Evolutionary conservation across 441 rosid genomes (phyloP).

Genomic region (Biscutella auriculata): DNA sequence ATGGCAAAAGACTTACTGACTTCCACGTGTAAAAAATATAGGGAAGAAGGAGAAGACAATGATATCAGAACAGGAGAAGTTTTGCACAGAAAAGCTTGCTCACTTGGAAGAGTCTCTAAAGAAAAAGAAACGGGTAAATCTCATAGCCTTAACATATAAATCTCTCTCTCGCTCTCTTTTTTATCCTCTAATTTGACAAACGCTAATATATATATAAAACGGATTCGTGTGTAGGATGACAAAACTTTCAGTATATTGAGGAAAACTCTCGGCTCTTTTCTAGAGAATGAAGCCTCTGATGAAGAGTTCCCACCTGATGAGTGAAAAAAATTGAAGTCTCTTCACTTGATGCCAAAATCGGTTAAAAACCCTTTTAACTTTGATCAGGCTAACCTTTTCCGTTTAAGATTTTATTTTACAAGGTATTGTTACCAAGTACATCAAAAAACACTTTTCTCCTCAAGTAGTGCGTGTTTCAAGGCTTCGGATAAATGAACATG

Average conservation of each 20-base stretch:
- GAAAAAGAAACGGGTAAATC: conserved; percentile 52
- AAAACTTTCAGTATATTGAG: conserved; percentile 72
- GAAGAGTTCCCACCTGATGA: conserved; percentile 71
- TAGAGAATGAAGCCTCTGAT: conserved; percentile 54
- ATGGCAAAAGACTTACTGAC: conserved; percentile 2
- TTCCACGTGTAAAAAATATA: conserved; percentile 18
- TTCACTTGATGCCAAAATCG: background rate
- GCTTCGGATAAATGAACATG: background rate
- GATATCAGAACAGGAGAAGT: conserved; percentile 53
- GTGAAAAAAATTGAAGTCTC: conserved; percentile 18
- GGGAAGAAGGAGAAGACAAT: conserved; percentile 70
- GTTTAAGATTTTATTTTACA: background rate
- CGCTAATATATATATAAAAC: no score
- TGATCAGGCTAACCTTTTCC: background rate
- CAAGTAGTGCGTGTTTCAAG: background rate
- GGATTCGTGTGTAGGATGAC: conserved; percentile 49
- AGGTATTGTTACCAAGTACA: background rate
- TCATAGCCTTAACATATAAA: background rate
- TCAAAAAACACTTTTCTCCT: background rate
- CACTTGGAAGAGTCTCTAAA: conserved; percentile 59
- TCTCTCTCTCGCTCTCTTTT: background rate
- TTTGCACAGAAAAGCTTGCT: conserved; percentile 49
- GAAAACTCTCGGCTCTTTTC: conserved; percentile 65
- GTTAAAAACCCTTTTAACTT: conserved; percentile 2
- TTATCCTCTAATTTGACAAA: background rate